Percentiles rank a stretch among this genome's conserved stretches.
These are phyloP conservation scores for Panus rudis DNA, from an alignment of 768 basidiomycete genomes.

Conservation along the genomic window DNA sequence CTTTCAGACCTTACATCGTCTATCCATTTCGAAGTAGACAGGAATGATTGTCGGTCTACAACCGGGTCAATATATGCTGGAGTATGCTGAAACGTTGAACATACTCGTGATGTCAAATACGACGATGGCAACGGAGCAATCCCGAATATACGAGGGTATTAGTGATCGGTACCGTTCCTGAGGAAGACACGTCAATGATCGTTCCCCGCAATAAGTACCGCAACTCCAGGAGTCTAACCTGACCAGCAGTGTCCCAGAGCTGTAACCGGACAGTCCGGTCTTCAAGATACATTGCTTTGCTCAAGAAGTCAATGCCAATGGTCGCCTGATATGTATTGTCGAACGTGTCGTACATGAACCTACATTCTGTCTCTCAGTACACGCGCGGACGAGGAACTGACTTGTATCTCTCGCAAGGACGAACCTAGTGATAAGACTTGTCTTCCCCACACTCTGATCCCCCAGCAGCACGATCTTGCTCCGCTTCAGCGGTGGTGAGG, in stretches of 20 bases:
- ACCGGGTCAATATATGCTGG: not conserved
- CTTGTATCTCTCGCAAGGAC: too few relatives aligned
- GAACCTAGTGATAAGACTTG: slow-evolving; percentile 92
- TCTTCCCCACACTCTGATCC: slow-evolving; percentile 98
- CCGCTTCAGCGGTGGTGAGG: slow-evolving; percentile 84
- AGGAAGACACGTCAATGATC: slow-evolving; percentile 5
- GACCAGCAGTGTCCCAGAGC: slow-evolving; percentile 97
- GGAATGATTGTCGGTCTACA: slow-evolving; percentile 94
- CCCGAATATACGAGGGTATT: slow-evolving; percentile 98
- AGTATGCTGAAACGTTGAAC: slow-evolving; percentile 22
- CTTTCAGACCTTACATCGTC: slow-evolving; percentile 97
- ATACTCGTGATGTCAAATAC: slow-evolving; percentile 98
- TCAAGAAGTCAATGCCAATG: slow-evolving; percentile 98
- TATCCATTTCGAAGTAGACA: slow-evolving; percentile 98
- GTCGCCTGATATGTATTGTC: slow-evolving; percentile 99
- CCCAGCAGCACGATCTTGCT: slow-evolving; percentile 96
- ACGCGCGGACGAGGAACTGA: slow-evolving; percentile 3
- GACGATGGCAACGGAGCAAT: slow-evolving; percentile 97
- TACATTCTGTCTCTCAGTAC: slow-evolving; percentile 23
- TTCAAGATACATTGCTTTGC: slow-evolving; percentile 99
- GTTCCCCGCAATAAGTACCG: slow-evolving; percentile 1
- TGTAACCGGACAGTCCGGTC: slow-evolving; percentile 97
- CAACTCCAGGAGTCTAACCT: slow-evolving; percentile 40
- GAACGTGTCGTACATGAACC: slow-evolving; percentile 99
- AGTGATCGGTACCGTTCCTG: slow-evolving; percentile 96